Evolutionary conservation across 805 yeast species (phyloP), one percentile per base, ranked within the genome.

Genomic region (Pachysolen tannophilus): DNA sequence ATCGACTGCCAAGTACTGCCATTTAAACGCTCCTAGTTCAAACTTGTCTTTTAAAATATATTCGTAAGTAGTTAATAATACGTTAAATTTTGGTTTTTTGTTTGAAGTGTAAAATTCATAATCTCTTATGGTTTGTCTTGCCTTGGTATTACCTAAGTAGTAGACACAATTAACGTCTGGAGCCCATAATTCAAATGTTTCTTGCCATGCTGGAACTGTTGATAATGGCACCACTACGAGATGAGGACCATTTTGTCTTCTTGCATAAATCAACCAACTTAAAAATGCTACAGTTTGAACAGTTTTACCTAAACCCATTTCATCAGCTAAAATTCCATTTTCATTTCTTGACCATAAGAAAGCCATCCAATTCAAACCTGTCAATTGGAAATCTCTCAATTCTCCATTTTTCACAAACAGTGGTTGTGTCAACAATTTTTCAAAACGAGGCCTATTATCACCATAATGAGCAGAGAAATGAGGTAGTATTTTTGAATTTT

Each of bases 291-390:
- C 95, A 0, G 97, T 92, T 60, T 92, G 98, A 11, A 92, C 96
- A 8, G 98, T 92, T 53, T 92, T 92, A 43, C 98, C 98, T 36
- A 92, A 69, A 37, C 98, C 98, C 98, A 92, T 92, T 58, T 92
- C 98, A 64, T 92, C 98, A 4, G 98, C 98, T 28, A 92, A 64
- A 33, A 92, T 92, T 37, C 98, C 97, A 57, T 92, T 92, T 61
- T 92, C 97, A 58, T 90, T 85, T 50, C 97, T 75, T 4, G 95
- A 85, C 98, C 98, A 92, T 42, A 92, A 64, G 55, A 90, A 92
- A 0, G 98, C 98, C 98, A 92, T 92, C 99, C 99, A 92, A 59
- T 92, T 92, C 43, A 92, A 71, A 38, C 99, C 99, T 0, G 98
- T 92, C 56, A 92, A 70, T 65, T 92, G 99, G 72, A 92, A 92